phyloP scores from a whole-genome alignment of 2,329 filamentous ascomycete species.

The Talaromyces verruculosus region DNA sequence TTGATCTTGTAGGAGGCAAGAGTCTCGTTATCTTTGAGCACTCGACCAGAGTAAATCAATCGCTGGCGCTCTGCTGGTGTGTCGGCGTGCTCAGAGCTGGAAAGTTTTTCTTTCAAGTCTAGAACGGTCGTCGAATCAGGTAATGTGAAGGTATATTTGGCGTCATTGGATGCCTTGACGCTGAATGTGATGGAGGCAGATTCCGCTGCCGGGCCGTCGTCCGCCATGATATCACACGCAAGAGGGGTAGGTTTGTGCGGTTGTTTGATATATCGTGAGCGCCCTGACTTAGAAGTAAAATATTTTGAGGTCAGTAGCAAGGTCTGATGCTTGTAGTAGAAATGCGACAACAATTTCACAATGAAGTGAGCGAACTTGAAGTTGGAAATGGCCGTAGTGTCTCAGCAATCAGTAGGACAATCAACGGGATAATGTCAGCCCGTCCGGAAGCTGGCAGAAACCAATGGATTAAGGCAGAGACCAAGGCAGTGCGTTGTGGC shows the following conservation, averaged over 20 bases:
- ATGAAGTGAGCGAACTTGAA: not conserved
- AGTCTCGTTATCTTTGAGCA: constrained; percentile 91
- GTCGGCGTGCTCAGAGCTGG: constrained; percentile 77
- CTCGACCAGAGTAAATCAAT: constrained; percentile 94
- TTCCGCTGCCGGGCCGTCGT: constrained; percentile 48
- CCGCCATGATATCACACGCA: constrained; percentile 37
- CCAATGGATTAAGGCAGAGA: constrained; percentile 28
- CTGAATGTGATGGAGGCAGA: constrained; percentile 89
- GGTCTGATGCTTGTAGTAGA: not conserved
- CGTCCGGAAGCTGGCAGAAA: constrained; percentile 40
- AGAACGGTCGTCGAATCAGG: constrained; percentile 71
- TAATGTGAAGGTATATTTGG: constrained; percentile 79
- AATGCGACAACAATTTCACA: constrained; percentile 2
- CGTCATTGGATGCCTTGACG: constrained; percentile 93
- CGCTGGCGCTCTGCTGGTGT: constrained; percentile 85
- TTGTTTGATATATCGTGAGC: not conserved
- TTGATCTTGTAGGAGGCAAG: constrained; percentile 91
- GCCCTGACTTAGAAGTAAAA: not conserved
- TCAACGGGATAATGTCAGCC: constrained; percentile 10
- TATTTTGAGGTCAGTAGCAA: not conserved
- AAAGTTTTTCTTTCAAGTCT: constrained; percentile 87
- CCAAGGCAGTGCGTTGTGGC: constrained; percentile 19
- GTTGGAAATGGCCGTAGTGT: not conserved
- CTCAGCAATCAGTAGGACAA: constrained; percentile 8
- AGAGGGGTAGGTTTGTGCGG: constrained; percentile 9